Evolutionary conservation across 2,329 filamentous ascomycete genomes (phyloP).

Genomic region (Alternaria novae-zelandiae): DNA sequence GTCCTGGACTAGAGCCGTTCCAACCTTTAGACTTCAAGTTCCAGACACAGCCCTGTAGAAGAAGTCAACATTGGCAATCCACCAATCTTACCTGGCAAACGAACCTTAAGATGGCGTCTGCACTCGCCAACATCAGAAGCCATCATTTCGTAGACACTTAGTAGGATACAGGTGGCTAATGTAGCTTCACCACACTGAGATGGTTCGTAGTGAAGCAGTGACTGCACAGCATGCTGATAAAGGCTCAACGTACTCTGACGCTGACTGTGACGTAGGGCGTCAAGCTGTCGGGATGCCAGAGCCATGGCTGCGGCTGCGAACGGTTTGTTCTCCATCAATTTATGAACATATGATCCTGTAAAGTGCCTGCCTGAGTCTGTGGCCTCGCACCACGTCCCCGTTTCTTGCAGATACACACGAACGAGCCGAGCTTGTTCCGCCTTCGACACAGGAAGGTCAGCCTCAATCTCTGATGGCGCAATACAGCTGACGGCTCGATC

Average conservation of each 20-base stretch:
- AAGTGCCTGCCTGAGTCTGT: background rate
- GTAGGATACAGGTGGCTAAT: background rate
- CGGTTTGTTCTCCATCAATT: background rate
- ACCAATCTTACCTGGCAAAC: background rate
- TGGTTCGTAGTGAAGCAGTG: background rate
- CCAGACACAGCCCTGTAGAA: background rate
- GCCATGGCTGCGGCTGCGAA: background rate
- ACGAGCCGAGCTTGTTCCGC: background rate
- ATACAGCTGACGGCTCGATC: background rate
- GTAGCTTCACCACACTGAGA: background rate
- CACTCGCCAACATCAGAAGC: background rate
- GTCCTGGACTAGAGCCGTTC: background rate
- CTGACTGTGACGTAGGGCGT: background rate
- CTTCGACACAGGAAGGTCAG: background rate
- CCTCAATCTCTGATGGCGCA: background rate
- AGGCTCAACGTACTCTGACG: background rate
- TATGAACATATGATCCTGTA: background rate
- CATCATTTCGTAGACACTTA: background rate
- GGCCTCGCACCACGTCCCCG: background rate
- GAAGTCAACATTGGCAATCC: background rate
- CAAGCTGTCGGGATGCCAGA: background rate
- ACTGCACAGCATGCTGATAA: background rate
- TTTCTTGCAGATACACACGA: background rate
- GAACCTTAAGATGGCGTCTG: background rate
- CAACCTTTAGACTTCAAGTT: background rate